Base-by-base conservation (phyloP, 192 early-diverging fungal genomes). In the Umbelopsis isabellina region DNA sequence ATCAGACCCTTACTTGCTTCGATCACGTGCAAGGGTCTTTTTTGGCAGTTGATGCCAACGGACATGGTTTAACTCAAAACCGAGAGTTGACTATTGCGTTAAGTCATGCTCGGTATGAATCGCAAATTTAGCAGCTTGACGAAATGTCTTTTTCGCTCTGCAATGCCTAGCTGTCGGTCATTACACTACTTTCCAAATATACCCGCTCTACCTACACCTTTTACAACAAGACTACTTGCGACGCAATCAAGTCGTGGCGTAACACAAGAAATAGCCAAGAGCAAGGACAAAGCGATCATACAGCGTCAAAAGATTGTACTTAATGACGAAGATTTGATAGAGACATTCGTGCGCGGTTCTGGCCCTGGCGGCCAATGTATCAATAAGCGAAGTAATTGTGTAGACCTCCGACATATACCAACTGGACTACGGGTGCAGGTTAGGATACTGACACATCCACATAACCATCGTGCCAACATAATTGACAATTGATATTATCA, bases 361-460 rank as follows among this genome's bases (percentile, higher is more conserved):
- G 92, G 92, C 21, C 89, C 89, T 58, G 92, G 92, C 37, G 92
- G 92, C 0, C 92, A 93, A 71, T 91, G 91, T 71, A 85, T 93
- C 47, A 93, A 93, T 79, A 93, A 91, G 67, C 88, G 89, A 6
- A 88, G 85, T 55, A 90, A 82, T 55, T 91, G 91, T 65, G 91
- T 92, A 2, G 88, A 91, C 67, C 77, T 94, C 8, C 75, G 81
- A 47, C 92, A 94, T 81, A 80, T 82, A 33, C 91, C 91, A 15
- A 94, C 92, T 0, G 87, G 86, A 22, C 87, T 89, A 46, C 72
- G 84, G 13, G 82, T 90, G 33, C 87, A 86, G 69, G 84, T 79
- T 70, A 74, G 51, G 45, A 41, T 51, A 23, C 23, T 22, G 65
- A 44, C 22, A 20, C 13, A 37, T 16, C 23, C n/a, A 66, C 30